Conservation (phyloP, 352 stramenopile species). For the Phytophthora fragariae region DNA sequence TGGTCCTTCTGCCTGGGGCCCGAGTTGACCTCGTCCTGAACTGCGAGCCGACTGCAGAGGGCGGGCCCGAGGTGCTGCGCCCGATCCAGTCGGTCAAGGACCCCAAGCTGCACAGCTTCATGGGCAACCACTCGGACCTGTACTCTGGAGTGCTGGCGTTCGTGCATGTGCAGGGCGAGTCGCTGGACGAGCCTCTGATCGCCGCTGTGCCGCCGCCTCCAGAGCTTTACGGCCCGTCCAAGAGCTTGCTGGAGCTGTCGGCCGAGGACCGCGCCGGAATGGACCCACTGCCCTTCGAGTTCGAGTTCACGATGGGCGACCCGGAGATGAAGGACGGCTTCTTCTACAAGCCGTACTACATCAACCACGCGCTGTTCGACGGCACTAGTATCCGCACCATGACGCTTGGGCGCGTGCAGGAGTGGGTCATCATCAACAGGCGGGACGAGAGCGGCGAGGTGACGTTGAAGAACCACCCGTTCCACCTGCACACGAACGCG, state of each 20-base stretch:
- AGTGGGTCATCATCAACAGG: slow-evolving; percentile 80
- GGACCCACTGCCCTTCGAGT: slow-evolving; percentile 50
- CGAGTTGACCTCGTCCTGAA: slow-evolving; percentile 69
- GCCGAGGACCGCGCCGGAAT: slow-evolving; percentile 41
- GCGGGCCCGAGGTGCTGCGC: slow-evolving; percentile 47
- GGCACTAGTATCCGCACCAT: slow-evolving; percentile 59
- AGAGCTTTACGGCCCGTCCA: slow-evolving; percentile 48
- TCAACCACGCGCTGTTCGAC: slow-evolving; percentile 73
- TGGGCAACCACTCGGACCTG: slow-evolving; percentile 68
- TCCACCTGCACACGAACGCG: slow-evolving; percentile 87
- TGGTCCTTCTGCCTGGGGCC: slow-evolving; percentile 67
- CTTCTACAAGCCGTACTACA: slow-evolving; percentile 77
- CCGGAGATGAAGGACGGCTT: slow-evolving; percentile 62
- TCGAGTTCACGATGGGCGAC: slow-evolving; percentile 66
- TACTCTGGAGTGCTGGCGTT: slow-evolving; percentile 67
- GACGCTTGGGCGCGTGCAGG: slow-evolving; percentile 61
- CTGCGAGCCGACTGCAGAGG: slow-evolving; percentile 46
- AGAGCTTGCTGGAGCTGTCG: slow-evolving; percentile 51
- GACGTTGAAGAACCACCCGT: slow-evolving; percentile 80
- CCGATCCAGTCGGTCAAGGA: slow-evolving; percentile 66
- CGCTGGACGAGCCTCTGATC: slow-evolving; percentile 40
- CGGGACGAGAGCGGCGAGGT: slow-evolving; percentile 49
- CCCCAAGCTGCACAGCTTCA: slow-evolving; percentile 45
- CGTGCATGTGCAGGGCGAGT: slow-evolving; percentile 58
- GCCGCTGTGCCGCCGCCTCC: slow-evolving; percentile 43